A percentile compares a stretch with the other conserved stretches of the same genome.
These are phyloP conservation scores for Nannizzia gypsea DNA, from an alignment of 2,329 filamentous ascomycete species.

Conservation along the genomic window DNA sequence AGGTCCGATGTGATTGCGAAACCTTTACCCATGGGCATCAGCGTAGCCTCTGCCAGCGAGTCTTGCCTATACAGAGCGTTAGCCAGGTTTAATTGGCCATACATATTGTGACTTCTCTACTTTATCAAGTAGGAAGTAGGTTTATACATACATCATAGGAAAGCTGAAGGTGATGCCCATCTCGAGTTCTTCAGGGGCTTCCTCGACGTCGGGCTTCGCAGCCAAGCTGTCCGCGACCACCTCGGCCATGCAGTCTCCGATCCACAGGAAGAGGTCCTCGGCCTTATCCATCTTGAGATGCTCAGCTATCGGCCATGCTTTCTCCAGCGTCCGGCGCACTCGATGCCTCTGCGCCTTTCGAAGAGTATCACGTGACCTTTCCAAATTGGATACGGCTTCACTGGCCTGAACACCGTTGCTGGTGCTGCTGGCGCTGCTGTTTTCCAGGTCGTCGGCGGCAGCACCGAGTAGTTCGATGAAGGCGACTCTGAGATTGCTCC, in stretches of 20 bases:
- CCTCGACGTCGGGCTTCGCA: conserved; percentile 28
- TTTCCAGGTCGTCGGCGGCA: conserved; percentile 22
- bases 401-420: too few relatives aligned
- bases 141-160: conserved; percentile 35
- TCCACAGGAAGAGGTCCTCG: conserved; percentile 68
- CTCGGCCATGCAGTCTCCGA: conserved; percentile 62
- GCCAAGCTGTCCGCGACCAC: conserved; percentile 49
- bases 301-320: conserved; percentile 43
- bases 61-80: conserved; percentile 34
- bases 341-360: conserved; percentile 38
- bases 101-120: too few relatives aligned
- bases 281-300: conserved; percentile 54
- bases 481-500: conserved; percentile 45
- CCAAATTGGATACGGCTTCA: conserved; percentile 17
- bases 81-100: not conserved
- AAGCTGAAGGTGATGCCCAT: conserved; percentile 42
- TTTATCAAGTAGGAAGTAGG: not conserved
- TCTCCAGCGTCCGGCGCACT: conserved; percentile 37
- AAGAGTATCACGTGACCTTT: conserved; percentile 32
- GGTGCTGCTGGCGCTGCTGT: conserved; percentile 6
- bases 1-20: conserved; percentile 46
- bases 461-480: conserved; percentile 44
- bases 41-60: conserved; percentile 41
- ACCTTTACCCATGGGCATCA: conserved; percentile 49
- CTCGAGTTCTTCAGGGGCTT: conserved; percentile 34